phyloP scores from a whole-genome alignment of 148 eudicot genomes.

The Rhododendron molle region DNA sequence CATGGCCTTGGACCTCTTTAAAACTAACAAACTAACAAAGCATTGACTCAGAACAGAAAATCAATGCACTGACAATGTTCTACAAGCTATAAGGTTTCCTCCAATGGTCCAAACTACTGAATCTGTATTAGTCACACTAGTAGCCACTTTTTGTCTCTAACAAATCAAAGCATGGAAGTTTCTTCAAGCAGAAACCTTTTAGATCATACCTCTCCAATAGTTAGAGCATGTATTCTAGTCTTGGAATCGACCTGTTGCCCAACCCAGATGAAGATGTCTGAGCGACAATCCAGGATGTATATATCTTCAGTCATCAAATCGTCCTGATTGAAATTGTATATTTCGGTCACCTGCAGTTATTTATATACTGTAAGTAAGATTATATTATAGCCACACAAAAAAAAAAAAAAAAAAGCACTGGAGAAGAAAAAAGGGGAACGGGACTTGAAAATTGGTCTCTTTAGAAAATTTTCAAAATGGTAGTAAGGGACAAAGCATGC shows the following conservation, averaged over 20 bases:
- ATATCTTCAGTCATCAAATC: conserved; percentile 97
- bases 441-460: background rate
- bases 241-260: conserved; percentile 83
- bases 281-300: conserved; percentile 74
- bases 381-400: background rate
- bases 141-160: background rate
- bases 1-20: background rate
- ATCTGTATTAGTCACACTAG: background rate
- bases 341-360: conserved; percentile 65
- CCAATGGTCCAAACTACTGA: background rate
- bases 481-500: background rate
- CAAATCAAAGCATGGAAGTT: conserved; percentile 5
- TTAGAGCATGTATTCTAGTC: conserved; percentile 59
- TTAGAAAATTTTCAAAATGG: background rate
- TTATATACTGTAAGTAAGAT: background rate
- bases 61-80: background rate
- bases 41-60: background rate
- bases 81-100: conserved; percentile 2
- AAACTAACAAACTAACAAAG: background rate
- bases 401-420: background rate
- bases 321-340: conserved; percentile 83
- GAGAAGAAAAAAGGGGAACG: background rate
- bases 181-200: background rate
- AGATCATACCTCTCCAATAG: conserved; percentile 68
- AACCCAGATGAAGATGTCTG: conserved; percentile 91